Evolutionary conservation across 345 rosid genomes (phyloP).

Genomic region (Salix purpurea): DNA sequence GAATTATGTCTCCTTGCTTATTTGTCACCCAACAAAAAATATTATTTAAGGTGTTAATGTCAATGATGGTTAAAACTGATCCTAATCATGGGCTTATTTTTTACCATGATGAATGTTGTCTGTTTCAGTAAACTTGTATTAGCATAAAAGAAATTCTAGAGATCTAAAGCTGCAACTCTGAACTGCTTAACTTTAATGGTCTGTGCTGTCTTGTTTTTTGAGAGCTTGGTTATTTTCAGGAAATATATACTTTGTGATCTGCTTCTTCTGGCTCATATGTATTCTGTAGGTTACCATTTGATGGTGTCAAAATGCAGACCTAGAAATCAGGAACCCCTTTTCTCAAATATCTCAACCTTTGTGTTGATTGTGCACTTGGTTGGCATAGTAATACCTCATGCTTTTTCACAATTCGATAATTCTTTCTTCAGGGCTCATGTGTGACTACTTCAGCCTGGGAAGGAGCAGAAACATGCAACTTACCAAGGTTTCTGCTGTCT

Average conservation of each 20-base stretch:
- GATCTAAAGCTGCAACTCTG: not conserved
- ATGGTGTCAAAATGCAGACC: too few relatives aligned
- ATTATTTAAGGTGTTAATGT: too few relatives aligned
- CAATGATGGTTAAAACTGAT: too few relatives aligned
- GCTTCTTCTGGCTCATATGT: not conserved
- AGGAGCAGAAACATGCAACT: conserved; percentile 28
- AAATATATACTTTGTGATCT: not conserved
- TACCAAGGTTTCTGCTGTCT: conserved; percentile 47
- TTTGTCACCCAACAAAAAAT: too few relatives aligned
- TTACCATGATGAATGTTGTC: not conserved
- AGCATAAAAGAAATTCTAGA: not conserved
- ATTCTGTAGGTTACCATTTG: not conserved
- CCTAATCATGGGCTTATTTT: not conserved
- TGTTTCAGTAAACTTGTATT: not conserved
- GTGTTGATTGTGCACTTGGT: not conserved
- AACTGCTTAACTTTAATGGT: not conserved
- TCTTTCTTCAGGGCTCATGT: conserved; percentile 39
- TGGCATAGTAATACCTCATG: not conserved
- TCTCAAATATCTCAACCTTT: not conserved
- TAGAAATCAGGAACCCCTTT: not conserved
- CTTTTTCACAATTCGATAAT: conserved; percentile 3
- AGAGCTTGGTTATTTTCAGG: not conserved
- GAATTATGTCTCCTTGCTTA: too few relatives aligned
- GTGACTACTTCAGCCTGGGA: conserved; percentile 31
- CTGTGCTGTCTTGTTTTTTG: not conserved